These are phyloP conservation scores for Colletotrichum theobromicola DNA, from an alignment of 2,329 filamentous ascomycete species.

Conservation along the genomic window DNA sequence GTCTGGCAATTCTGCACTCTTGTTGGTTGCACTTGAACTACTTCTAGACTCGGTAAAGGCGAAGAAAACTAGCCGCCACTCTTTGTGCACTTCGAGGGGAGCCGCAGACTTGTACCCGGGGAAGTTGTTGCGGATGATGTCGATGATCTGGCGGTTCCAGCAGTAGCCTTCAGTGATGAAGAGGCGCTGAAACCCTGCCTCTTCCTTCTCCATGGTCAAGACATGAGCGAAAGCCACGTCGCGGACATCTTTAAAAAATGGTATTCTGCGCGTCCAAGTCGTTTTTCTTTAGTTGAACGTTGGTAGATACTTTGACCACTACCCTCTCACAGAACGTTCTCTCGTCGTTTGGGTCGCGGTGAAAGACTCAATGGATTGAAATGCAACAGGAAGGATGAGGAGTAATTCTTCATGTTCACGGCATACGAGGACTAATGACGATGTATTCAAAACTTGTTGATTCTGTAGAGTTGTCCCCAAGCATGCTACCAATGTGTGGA, in stretches of 20 bases:
- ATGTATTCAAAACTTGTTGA: not conserved
- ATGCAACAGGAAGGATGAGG: too few species aligned
- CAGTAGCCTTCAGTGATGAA: not conserved
- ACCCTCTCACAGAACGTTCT: too few species aligned
- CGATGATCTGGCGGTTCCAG: not conserved
- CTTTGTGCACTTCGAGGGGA: not conserved
- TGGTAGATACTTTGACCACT: too few species aligned
- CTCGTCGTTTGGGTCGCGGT: not conserved
- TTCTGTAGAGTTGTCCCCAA: not conserved
- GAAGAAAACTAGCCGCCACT: not conserved
- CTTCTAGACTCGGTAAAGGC: fast-evolving
- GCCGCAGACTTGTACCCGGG: not conserved
- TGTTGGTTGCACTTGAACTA: not conserved
- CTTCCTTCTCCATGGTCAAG: not conserved
- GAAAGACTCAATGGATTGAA: not conserved
- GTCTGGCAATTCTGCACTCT: not conserved
- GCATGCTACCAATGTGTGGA: not conserved
- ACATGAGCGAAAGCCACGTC: not conserved
- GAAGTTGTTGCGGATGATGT: not conserved
- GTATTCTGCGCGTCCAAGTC: not conserved
- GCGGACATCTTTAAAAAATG: not conserved
- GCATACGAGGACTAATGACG: not conserved
- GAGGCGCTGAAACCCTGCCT: not conserved
- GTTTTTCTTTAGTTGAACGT: too few species aligned
- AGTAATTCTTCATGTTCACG: fast-evolving